Percentiles rank a stretch among this genome's conserved stretches.
These are phyloP conservation scores for Pyrenochaeta sp. DNA, from an alignment of 2,329 filamentous ascomycete species.

Conservation along the genomic window DNA sequence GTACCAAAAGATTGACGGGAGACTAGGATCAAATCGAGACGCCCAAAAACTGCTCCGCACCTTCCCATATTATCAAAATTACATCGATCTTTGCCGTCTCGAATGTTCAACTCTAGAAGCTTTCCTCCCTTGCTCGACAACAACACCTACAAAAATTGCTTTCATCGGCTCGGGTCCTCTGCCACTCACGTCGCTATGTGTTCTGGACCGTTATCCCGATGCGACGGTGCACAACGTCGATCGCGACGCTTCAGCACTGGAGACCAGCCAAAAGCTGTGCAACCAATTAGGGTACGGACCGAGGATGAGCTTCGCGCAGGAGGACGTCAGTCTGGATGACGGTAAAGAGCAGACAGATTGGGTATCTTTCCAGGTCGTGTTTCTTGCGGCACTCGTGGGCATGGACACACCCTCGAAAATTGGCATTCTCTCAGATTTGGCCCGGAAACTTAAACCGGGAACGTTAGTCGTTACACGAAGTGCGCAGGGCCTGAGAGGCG, in stretches of 20 bases:
- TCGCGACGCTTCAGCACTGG: slow-evolving; percentile 47
- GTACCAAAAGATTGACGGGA: neutral
- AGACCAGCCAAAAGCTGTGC: slow-evolving; percentile 42
- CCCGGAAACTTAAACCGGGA: slow-evolving; percentile 52
- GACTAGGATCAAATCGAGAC: slow-evolving; percentile 2
- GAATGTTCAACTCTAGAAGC: slow-evolving; percentile 56
- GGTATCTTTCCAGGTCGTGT: slow-evolving; percentile 56
- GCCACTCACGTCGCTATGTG: slow-evolving; percentile 59
- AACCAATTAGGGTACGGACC: slow-evolving; percentile 38
- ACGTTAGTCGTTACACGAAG: slow-evolving; percentile 58
- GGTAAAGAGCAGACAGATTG: slow-evolving; percentile 29
- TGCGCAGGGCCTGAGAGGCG: slow-evolving; percentile 54
- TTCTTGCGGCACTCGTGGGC: slow-evolving; percentile 61
- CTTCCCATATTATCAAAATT: slow-evolving; percentile 62
- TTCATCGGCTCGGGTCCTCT: slow-evolving; percentile 63
- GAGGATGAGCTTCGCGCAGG: slow-evolving; percentile 51
- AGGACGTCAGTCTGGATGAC: slow-evolving; percentile 40
- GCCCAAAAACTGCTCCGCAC: slow-evolving; percentile 32
- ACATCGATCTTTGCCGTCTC: slow-evolving; percentile 57
- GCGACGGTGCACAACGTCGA: slow-evolving; percentile 55
- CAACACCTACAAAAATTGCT: slow-evolving; percentile 48
- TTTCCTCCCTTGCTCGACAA: slow-evolving; percentile 30
- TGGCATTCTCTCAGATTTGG: slow-evolving; percentile 49
- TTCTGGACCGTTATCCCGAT: slow-evolving; percentile 47
- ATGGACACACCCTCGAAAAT: slow-evolving; percentile 54